Percentiles rank a stretch among this genome's conserved stretches.
Evolutionary conservation across 768 basidiomycete genomes (phyloP).

Genomic region (Russula ochroleuca): DNA sequence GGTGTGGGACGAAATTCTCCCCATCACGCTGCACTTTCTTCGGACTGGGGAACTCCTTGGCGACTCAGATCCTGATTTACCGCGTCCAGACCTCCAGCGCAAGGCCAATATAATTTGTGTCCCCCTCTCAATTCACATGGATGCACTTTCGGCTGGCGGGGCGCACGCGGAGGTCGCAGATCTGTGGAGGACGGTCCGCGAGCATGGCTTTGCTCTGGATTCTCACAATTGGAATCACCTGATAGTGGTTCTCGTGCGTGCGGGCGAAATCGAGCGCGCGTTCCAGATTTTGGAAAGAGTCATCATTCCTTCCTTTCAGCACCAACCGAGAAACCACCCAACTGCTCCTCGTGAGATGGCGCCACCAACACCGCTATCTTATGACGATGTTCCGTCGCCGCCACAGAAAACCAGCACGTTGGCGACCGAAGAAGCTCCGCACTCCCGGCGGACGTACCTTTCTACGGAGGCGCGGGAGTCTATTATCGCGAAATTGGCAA

Average conservation of each 20-base stretch:
- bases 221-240: conserved; percentile 92
- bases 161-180: conserved; percentile 55
- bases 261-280: conserved; percentile 76
- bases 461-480: conserved; percentile 12
- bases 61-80: conserved; percentile 28
- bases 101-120: conserved; percentile 60
- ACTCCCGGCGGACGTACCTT: not conserved
- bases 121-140: conserved; percentile 79
- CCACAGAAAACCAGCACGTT: conserved; percentile 12
- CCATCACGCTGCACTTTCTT: conserved; percentile 48
- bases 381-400: conserved; percentile 28
- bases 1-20: conserved; percentile 67
- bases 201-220: conserved; percentile 71
- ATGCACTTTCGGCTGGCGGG: conserved; percentile 62
- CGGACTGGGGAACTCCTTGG: conserved; percentile 36
- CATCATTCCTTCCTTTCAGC: conserved; percentile 48
- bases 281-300: conserved; percentile 80
- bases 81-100: conserved; percentile 29
- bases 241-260: conserved; percentile 66
- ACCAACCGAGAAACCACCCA: not conserved
- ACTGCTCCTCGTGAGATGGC: conserved; percentile 22
- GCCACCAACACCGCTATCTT: conserved; percentile 31
- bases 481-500: conserved; percentile 11
- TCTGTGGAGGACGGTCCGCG: conserved; percentile 62
- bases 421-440: conserved; percentile 24